Conservation (phyloP, 345 rosid species). For the Leavenworthia alabamica region DNA sequence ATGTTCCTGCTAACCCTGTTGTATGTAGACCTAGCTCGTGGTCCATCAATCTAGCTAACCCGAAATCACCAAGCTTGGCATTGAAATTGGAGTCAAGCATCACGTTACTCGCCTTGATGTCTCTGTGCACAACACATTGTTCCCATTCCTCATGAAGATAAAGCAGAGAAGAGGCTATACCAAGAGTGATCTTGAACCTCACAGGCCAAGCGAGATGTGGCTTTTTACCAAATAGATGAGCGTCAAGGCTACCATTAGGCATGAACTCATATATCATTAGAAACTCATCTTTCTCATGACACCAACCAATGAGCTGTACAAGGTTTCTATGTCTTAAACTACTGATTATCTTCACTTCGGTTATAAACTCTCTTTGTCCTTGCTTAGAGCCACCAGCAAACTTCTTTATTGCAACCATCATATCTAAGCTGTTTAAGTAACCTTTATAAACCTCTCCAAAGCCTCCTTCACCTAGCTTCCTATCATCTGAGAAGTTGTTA, state of each 20-base stretch:
- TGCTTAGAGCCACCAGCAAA: slow-evolving; percentile 43
- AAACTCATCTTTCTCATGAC: slow-evolving; percentile 54
- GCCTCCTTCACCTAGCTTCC: slow-evolving; percentile 64
- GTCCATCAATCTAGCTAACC: slow-evolving; percentile 51
- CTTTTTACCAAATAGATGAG: slow-evolving; percentile 42
- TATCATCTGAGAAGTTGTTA: slow-evolving; percentile 37
- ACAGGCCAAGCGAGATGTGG: slow-evolving; percentile 36
- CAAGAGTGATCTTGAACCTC: slow-evolving; percentile 40
- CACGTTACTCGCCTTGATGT: slow-evolving; percentile 57
- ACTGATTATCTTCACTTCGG: slow-evolving; percentile 51
- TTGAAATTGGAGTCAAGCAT: slow-evolving; percentile 53
- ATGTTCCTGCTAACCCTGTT: slow-evolving; percentile 45
- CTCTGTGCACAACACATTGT: slow-evolving; percentile 55
- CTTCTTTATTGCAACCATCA: slow-evolving; percentile 43
- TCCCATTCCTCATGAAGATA: slow-evolving; percentile 68
- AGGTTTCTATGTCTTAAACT: slow-evolving; percentile 53
- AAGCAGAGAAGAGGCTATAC: slow-evolving; percentile 45
- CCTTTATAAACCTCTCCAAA: slow-evolving; percentile 55
- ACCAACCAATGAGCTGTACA: slow-evolving; percentile 66
- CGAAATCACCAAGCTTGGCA: slow-evolving; percentile 62
- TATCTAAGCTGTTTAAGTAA: slow-evolving; percentile 22
- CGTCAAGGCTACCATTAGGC: slow-evolving; percentile 61
- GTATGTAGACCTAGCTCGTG: slow-evolving; percentile 40
- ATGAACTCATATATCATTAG: slow-evolving; percentile 65
- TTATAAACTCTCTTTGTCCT: slow-evolving; percentile 43